Base-by-base conservation (phyloP, 1,284 basidiomycete genomes). In the Cerrena zonata region DNA sequence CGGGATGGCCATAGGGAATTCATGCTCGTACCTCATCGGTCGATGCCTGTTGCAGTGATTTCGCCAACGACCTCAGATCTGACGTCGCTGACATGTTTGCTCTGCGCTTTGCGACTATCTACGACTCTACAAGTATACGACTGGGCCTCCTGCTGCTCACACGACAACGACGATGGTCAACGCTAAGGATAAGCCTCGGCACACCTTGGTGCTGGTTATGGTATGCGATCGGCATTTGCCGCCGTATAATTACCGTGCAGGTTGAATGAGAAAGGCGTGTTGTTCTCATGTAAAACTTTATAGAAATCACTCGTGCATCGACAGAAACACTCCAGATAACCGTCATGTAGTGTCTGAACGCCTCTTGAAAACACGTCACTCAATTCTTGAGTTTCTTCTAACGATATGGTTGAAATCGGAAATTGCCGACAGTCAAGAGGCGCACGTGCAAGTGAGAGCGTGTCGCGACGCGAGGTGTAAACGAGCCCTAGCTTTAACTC, bases 51-150 rank as follows among this genome's bases (percentile, higher is more conserved):
- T 88, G 84, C 57, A 91, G 74, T 69, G 83, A 77, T 75, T 88
- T 89, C 50, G 86, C 86, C 68, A 87, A 79, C 67, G 80, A 82
- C 76, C 82, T 89, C 70, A 91, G 75, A 70, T 90, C 86, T 64
- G 71, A 70, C 34, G 68, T 69, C 37, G 54, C 55, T 10, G 64
- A 64, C 65, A 65, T 10, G 5, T 66, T 48, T 18, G 19, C 22
- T 26, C 24, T 15, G 15, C 23, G n/a, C 44, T 23, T 25, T 7
- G 10, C 24, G 13, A 22, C 44, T 27, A 45, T 45, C 44, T 45
- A 45, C 44, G 44, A n/a, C 24, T 34, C 18, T 45, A 45, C 24
- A 45, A 18, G 30, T 25, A 22, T 42, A 42, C 41, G 41, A 42
- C 41, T 22, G 21, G 13, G 3, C 21, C 22, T 10, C 7, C 41